Conservation (phyloP, 257 asterid genomes). For the Solanum rostratum region DNA sequence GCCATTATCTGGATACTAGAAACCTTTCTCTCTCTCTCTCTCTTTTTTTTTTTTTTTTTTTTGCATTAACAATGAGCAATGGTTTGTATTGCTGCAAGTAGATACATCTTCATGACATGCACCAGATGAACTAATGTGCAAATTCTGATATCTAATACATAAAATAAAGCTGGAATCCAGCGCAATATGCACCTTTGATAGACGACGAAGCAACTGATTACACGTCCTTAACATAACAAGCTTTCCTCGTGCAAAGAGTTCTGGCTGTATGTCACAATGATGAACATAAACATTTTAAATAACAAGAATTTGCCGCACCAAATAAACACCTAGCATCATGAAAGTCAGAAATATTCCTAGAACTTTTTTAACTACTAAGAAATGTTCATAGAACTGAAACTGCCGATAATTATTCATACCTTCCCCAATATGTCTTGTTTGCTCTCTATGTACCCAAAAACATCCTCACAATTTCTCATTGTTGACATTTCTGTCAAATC, state of each 20-base stretch:
- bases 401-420: slow-evolving; percentile 20
- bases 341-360: background rate
- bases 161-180: slow-evolving; percentile 2
- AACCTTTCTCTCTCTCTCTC: too few species aligned
- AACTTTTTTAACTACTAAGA: background rate
- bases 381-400: slow-evolving; percentile 1
- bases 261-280: slow-evolving; percentile 56
- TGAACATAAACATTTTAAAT: background rate
- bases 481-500: slow-evolving; percentile 99
- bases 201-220: slow-evolving; percentile 97
- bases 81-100: background rate
- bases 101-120: background rate
- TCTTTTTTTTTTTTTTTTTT: background rate
- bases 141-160: background rate
- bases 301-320: background rate
- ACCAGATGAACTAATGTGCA: background rate
- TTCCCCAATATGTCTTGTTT: slow-evolving; percentile 95
- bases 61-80: background rate
- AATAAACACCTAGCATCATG: background rate
- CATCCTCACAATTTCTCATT: slow-evolving; percentile 91
- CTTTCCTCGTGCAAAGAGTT: slow-evolving; percentile 95
- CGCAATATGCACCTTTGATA: slow-evolving; percentile 61
- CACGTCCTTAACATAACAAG: slow-evolving; percentile 99
- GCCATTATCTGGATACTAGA: background rate
- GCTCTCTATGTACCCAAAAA: slow-evolving; percentile 88